Evolutionary conservation across 768 basidiomycete species (phyloP).

Genomic region (Plicaturopsis crispa): DNA sequence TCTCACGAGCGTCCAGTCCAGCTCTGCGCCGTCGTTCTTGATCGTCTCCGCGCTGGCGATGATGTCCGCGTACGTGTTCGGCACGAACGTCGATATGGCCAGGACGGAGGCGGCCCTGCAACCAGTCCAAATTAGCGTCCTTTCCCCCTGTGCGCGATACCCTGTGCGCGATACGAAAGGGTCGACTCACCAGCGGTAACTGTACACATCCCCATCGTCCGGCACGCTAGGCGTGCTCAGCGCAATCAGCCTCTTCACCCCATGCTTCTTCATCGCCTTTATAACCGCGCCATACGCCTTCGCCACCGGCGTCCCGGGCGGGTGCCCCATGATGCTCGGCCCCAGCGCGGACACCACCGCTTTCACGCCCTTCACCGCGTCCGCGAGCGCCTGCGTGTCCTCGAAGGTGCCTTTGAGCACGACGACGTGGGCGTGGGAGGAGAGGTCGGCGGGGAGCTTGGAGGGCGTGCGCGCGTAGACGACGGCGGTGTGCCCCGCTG

Average conservation of each 20-base stretch:
- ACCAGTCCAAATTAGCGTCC: too few species aligned
- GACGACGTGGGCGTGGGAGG: constrained; percentile 33
- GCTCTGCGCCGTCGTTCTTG: constrained; percentile 27
- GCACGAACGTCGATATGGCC: constrained; percentile 29
- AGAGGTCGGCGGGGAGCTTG: constrained; percentile 49
- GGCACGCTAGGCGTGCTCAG: constrained; percentile 62
- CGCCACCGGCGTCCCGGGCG: constrained; percentile 50
- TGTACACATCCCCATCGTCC: constrained; percentile 54
- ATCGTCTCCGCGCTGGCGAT: constrained; percentile 55
- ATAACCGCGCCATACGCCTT: constrained; percentile 50
- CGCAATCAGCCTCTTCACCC: constrained; percentile 51
- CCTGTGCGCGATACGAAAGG: too few species aligned
- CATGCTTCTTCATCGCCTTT: constrained; percentile 42
- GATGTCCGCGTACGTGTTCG: constrained; percentile 59
- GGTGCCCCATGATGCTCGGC: constrained; percentile 31
- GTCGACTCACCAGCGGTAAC: too few species aligned
- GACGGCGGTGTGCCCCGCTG: constrained; percentile 37
- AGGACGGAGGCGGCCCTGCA: neutral
- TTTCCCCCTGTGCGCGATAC: too few species aligned
- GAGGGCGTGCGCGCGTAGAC: constrained; percentile 58
- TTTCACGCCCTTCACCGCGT: constrained; percentile 49
- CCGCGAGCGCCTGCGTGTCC: constrained; percentile 39
- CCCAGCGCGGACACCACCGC: constrained; percentile 65
- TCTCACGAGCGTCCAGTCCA: constrained; percentile 66
- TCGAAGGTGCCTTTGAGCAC: constrained; percentile 50